Percentiles rank a stretch among this genome's conserved stretches.
Conservation (phyloP, 2,329 filamentous ascomycete species). For the Lasiodiplodia sp. region DNA sequence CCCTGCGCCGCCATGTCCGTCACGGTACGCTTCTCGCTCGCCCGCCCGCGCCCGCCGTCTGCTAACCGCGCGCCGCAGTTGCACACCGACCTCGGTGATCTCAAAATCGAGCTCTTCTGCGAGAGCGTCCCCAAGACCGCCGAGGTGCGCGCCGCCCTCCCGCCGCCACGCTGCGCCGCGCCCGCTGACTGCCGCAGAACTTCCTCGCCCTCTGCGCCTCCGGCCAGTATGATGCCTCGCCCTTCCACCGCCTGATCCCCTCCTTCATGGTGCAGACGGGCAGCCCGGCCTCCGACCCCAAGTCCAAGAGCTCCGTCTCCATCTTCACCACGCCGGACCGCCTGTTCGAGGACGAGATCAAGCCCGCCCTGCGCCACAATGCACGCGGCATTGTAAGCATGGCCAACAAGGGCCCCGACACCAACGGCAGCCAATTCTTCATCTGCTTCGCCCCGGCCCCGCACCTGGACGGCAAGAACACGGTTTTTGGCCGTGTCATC, state of each 20-base stretch:
- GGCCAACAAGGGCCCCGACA: slow-evolving; percentile 78
- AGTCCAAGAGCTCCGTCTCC: slow-evolving; percentile 71
- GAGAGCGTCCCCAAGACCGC: slow-evolving; percentile 92
- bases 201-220: slow-evolving; percentile 87
- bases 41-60: not conserved
- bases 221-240: slow-evolving; percentile 75
- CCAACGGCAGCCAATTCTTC: slow-evolving; percentile 84
- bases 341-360: slow-evolving; percentile 82
- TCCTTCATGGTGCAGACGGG: slow-evolving; percentile 83
- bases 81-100: slow-evolving; percentile 85
- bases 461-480: slow-evolving; percentile 84
- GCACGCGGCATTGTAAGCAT: slow-evolving; percentile 75
- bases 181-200: slow-evolving; percentile 63
- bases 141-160: slow-evolving; percentile 63
- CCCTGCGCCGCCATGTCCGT: slow-evolving; percentile 53
- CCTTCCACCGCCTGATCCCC: slow-evolving; percentile 82
- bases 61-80: slow-evolving; percentile 53
- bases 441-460: slow-evolving; percentile 78
- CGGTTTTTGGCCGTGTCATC: slow-evolving; percentile 78
- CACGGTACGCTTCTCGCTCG: slow-evolving; percentile 43
- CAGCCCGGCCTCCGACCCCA: slow-evolving; percentile 57
- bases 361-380: slow-evolving; percentile 72
- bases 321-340: slow-evolving; percentile 66
- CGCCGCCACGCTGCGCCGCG: not conserved
- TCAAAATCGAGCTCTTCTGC: slow-evolving; percentile 97